Evolutionary conservation across 352 stramenopile genomes (phyloP).

Genomic region (Hyaloperonospora brassicae): DNA sequence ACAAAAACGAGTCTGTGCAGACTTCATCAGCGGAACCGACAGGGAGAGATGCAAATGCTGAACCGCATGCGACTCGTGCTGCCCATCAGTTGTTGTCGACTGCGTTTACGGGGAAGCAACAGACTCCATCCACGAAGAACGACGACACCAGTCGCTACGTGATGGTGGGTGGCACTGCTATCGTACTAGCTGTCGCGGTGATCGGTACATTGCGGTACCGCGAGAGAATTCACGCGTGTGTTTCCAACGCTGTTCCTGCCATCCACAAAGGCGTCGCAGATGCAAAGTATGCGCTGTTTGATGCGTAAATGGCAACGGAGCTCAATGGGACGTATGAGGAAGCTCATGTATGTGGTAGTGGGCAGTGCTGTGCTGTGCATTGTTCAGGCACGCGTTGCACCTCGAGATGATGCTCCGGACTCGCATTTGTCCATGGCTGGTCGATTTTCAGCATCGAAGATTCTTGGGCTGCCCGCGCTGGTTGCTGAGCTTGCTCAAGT

Average conservation of each 20-base stretch:
- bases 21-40: slow-evolving; percentile 1
- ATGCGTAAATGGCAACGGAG: slow-evolving; percentile 21
- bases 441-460: too few relatives aligned
- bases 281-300: slow-evolving; percentile 59
- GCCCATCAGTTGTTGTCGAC: background rate
- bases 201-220: slow-evolving; percentile 43
- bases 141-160: slow-evolving; percentile 32
- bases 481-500: too few relatives aligned
- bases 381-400: too few relatives aligned
- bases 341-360: too few relatives aligned
- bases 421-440: too few relatives aligned
- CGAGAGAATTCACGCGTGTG: slow-evolving; percentile 37
- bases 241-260: slow-evolving; percentile 33
- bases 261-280: slow-evolving; percentile 54
- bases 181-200: slow-evolving; percentile 39
- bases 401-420: too few relatives aligned
- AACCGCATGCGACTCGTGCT: slow-evolving; percentile 5
- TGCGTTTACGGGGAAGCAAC: too few relatives aligned
- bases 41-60: background rate
- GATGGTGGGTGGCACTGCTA: slow-evolving; percentile 40
- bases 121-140: slow-evolving; percentile 4
- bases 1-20: slow-evolving; percentile 4
- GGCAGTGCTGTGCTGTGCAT: too few relatives aligned
- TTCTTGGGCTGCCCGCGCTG: too few relatives aligned
- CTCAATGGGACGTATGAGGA: too few relatives aligned